phyloP scores from a whole-genome alignment of 2,329 filamentous ascomycete genomes.

The Thielaviopsis musarum region DNA sequence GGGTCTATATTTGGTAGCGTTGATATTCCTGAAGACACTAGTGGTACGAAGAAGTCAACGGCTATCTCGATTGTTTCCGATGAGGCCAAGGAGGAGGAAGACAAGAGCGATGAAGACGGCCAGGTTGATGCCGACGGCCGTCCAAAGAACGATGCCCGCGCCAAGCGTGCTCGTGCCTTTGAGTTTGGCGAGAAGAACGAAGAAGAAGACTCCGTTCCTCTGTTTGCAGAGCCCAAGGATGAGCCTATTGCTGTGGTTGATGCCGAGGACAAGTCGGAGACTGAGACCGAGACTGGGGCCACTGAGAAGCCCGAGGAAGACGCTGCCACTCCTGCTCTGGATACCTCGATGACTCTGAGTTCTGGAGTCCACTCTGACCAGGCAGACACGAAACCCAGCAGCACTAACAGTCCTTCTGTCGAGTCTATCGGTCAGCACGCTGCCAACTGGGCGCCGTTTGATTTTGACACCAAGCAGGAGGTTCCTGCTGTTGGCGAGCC shows the following conservation, averaged over 20 bases:
- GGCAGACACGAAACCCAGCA: conserved; percentile 34
- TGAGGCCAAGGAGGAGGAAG: conserved; percentile 21
- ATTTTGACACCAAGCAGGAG: conserved; percentile 35
- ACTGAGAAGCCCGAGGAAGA: conserved; percentile 24
- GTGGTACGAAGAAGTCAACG: conserved; percentile 57
- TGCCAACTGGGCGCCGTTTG: conserved; percentile 42
- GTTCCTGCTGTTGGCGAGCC: conserved; percentile 35
- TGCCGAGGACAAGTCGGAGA: conserved; percentile 11
- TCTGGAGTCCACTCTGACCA: conserved; percentile 36
- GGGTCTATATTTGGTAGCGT: conserved; percentile 55
- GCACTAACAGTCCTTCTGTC: conserved; percentile 35
- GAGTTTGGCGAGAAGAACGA: conserved; percentile 22
- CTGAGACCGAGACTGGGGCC: conserved; percentile 14
- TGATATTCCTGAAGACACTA: conserved; percentile 45
- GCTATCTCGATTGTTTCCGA: conserved; percentile 61
- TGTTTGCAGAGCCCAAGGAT: conserved; percentile 44
- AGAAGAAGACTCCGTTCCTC: conserved; percentile 55
- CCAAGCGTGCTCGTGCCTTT: conserved; percentile 56
- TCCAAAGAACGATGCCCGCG: conserved; percentile 44
- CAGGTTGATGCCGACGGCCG: conserved; percentile 44
- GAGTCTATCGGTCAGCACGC: conserved; percentile 32
- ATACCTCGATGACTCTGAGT: conserved; percentile 31
- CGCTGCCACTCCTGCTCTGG: conserved; percentile 22
- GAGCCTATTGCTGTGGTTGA: conserved; percentile 15
- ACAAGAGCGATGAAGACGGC: conserved; percentile 16